Percentiles rank a stretch among this genome's conserved stretches.
Conservation (phyloP, 768 basidiomycete genomes). For the Mycena chlorophos region DNA sequence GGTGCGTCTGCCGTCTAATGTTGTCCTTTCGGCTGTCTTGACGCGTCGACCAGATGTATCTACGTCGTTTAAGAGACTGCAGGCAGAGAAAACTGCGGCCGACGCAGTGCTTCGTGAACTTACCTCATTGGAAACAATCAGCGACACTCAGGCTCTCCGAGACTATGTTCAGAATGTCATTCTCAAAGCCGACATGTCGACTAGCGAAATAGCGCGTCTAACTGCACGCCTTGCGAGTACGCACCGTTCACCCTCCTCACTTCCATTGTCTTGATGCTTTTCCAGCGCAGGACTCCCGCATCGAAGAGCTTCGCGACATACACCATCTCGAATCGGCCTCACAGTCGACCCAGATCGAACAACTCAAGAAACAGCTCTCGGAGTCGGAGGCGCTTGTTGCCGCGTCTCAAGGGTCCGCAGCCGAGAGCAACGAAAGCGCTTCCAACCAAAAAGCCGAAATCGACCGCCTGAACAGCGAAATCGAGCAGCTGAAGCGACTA, state of each 20-base stretch:
- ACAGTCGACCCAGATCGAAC: slow-evolving; percentile 71
- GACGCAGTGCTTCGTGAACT: slow-evolving; percentile 69
- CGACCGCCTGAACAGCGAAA: slow-evolving; percentile 60
- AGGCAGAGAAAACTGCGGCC: slow-evolving; percentile 67
- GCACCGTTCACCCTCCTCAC: slow-evolving; percentile 24
- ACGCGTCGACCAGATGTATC: slow-evolving; percentile 61
- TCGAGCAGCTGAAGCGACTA: slow-evolving; percentile 54
- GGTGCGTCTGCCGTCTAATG: slow-evolving; percentile 40
- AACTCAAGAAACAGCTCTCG: slow-evolving; percentile 63
- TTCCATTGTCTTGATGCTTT: slow-evolving; percentile 7
- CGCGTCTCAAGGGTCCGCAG: slow-evolving; percentile 51
- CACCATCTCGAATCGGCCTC: slow-evolving; percentile 81
- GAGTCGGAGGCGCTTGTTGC: slow-evolving; percentile 72
- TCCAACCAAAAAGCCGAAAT: slow-evolving; percentile 56
- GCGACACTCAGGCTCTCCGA: slow-evolving; percentile 65
- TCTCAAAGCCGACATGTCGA: slow-evolving; percentile 69
- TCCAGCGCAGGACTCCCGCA: slow-evolving; percentile 78
- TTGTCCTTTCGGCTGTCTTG: background rate
- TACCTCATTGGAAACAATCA: slow-evolving; percentile 67
- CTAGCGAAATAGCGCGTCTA: slow-evolving; percentile 79
- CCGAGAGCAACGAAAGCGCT: slow-evolving; percentile 49
- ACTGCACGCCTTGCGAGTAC: slow-evolving; percentile 71
- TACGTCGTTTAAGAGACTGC: slow-evolving; percentile 72
- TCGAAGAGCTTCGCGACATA: slow-evolving; percentile 82
- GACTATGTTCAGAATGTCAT: slow-evolving; percentile 70